Base-by-base conservation (phyloP, 2,329 filamentous ascomycete species). In the Fusarium goolgardi region DNA sequence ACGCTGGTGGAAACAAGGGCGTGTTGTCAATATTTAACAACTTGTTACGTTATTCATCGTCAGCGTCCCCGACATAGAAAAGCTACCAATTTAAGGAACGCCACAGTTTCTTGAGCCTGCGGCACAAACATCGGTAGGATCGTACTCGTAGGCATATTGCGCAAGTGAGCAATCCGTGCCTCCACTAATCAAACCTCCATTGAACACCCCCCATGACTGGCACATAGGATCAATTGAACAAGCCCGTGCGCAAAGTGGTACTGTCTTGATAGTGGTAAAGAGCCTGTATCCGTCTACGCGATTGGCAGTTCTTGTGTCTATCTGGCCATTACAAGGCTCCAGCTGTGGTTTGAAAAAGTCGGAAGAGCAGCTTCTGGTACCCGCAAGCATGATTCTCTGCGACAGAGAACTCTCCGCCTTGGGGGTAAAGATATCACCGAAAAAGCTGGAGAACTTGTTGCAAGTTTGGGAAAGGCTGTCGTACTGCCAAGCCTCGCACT, bases 211-310 rank as follows among this genome's bases (percentile, higher is more conserved):
- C 51, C 51, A 54, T 3, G 51, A 45, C 5, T 27, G 6, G 11
- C 51, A 54, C 13, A 34, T n/a, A 3, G 51, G 51, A 12, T 54
- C 51, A 2, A 54, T 54, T 5, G 51, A 54, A 23, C 51, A 54
- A 15, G 39, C 51, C 0, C 51, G 39, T 7, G 51, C 51, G 4
- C 51, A 54, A 8, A 21, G 13, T 1, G 51, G 4, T 4, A 45
- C 4, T 1, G 39, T 27, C 1, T 27, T 45, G 7, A 20, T 4
- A 9, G 35, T 6, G 2, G 13, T 2, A 7, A 53, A 25, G 1
- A 1, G 2, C 8, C 50, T 43, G 29, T 53, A 53, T 1, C n/a
- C 37, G 2, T 1, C 3, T n/a, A 20, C 2, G 3, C 27, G 12
- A 3, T 18, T 10, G 11, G 21, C 16, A 2, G 16, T 5, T 7